These are phyloP conservation scores for Salix dunnii DNA, from an alignment of 345 rosid genomes.

Conservation along the genomic window DNA sequence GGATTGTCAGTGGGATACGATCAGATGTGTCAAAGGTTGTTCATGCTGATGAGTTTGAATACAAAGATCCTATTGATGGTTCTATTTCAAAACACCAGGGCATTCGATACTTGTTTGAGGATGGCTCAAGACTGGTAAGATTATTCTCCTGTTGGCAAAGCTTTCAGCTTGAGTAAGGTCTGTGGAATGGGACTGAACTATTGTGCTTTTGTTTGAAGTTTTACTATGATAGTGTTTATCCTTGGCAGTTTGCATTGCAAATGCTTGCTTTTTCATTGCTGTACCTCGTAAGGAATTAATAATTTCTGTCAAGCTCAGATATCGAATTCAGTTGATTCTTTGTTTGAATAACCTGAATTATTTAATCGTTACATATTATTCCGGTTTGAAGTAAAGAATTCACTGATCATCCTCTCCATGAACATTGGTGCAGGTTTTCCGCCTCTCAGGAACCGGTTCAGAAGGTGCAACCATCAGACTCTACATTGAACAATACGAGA, in stretches of 20 bases:
- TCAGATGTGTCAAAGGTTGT: conserved; percentile 72
- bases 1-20: conserved; percentile 61
- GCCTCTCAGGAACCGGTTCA: conserved; percentile 97
- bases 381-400: not conserved
- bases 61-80: conserved; percentile 96
- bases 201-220: not conserved
- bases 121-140: conserved; percentile 91
- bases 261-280: not conserved
- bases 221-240: not conserved
- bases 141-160: not conserved
- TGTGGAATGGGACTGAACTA: not conserved
- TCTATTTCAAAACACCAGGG: conserved; percentile 96
- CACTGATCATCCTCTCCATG: not conserved
- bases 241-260: not conserved
- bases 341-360: not conserved
- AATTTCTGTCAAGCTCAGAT: not conserved
- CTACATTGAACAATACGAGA: conserved; percentile 94
- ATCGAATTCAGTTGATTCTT: not conserved
- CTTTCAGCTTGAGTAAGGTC: not conserved
- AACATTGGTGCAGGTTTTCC: conserved; percentile 63
- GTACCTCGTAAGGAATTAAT: not conserved
- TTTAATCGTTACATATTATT: not conserved
- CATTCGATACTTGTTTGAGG: conserved; percentile 86
- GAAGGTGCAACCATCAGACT: conserved; percentile 98
- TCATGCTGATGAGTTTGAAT: conserved; percentile 89